These are phyloP conservation scores for Polytrichum commune DNA, from an alignment of 225 moss, liverwort and hornwort species.

Conservation along the genomic window DNA sequence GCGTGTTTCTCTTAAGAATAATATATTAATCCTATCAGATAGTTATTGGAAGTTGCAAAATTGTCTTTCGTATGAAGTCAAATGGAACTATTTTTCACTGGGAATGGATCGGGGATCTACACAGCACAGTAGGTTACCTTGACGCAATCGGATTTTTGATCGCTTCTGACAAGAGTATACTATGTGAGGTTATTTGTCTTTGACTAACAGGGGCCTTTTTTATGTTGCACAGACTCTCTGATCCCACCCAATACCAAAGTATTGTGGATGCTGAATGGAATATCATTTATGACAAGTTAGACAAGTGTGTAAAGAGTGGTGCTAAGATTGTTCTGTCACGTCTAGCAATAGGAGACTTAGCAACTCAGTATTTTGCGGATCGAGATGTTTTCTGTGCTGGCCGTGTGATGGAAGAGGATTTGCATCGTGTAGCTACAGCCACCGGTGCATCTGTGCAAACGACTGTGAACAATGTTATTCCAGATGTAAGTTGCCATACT, in stretches of 20 bases:
- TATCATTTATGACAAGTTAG: conserved; percentile 91
- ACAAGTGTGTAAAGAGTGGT: conserved; percentile 94
- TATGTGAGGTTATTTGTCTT: not conserved
- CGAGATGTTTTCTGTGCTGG: conserved; percentile 94
- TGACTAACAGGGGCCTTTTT: not conserved
- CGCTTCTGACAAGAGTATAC: not conserved
- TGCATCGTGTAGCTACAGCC: conserved; percentile 78
- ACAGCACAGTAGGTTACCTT: no score
- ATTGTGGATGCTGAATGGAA: conserved; percentile 99
- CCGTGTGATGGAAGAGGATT: conserved; percentile 94
- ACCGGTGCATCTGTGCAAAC: conserved; percentile 91
- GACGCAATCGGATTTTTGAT: not conserved
- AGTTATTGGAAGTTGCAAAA: no score
- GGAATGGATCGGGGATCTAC: no score
- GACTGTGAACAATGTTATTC: conserved; percentile 87
- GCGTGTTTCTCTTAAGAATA: no score
- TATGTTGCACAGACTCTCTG: conserved; percentile 60
- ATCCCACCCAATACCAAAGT: conserved; percentile 89
- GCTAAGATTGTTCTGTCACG: conserved; percentile 93
- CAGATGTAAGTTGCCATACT: conserved; percentile 56
- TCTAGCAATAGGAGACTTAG: conserved; percentile 90
- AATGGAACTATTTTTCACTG: no score
- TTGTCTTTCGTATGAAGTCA: no score
- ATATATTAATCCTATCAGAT: no score
- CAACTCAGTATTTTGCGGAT: conserved; percentile 97